Percentiles rank a stretch among this genome's conserved stretches.
Conservation (phyloP, 1,284 basidiomycete species). For the Malassezia psittaci region DNA sequence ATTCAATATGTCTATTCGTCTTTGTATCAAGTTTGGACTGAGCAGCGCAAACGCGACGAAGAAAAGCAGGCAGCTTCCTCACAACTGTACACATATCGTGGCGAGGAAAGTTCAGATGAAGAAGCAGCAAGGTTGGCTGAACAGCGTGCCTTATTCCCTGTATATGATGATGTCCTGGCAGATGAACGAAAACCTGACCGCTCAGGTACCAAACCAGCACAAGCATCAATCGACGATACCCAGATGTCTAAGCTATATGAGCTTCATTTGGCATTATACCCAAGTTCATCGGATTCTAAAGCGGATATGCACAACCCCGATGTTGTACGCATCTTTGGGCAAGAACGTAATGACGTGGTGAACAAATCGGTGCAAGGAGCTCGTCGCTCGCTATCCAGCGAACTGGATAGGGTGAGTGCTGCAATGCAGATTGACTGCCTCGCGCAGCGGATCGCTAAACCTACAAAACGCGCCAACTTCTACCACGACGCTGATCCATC, state of each 20-base stretch:
- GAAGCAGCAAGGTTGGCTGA: slow-evolving; percentile 68
- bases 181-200: not conserved
- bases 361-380: not conserved
- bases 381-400: not conserved
- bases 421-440: slow-evolving; percentile 27
- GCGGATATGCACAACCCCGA: not conserved
- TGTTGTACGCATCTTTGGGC: not conserved
- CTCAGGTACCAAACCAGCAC: not conserved
- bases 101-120: slow-evolving; percentile 56
- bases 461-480: slow-evolving; percentile 28
- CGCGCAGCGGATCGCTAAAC: not conserved
- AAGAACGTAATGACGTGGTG: slow-evolving; percentile 1
- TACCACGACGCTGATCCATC: slow-evolving; percentile 33
- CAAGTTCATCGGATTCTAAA: not conserved
- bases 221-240: not conserved
- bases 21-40: slow-evolving; percentile 67
- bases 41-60: slow-evolving; percentile 63
- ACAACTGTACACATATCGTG: slow-evolving; percentile 68
- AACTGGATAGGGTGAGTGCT: slow-evolving; percentile 25
- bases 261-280: slow-evolving; percentile 30
- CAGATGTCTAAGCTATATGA: slow-evolving; percentile 14
- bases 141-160: slow-evolving; percentile 70
- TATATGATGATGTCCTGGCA: slow-evolving; percentile 58
- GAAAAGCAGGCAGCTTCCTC: slow-evolving; percentile 59
- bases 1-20: slow-evolving; percentile 58